A percentile compares a stretch with the other conserved stretches of the same genome.
Conservation (phyloP, 768 basidiomycete genomes). For the Leccinum imitatum region DNA sequence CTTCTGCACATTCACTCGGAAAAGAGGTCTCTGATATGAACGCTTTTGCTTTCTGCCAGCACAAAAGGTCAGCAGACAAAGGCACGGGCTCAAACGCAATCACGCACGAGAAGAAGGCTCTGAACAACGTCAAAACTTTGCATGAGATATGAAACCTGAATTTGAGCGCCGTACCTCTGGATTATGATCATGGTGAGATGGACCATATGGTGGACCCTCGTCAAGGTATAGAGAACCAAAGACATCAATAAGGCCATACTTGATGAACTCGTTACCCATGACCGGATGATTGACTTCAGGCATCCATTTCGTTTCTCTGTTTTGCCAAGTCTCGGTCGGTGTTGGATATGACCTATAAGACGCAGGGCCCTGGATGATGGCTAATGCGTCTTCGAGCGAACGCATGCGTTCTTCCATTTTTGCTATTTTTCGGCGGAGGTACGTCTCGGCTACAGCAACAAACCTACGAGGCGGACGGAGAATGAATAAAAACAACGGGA, state of each 20-base stretch:
- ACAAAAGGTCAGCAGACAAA: neutral
- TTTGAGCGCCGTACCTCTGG: slow-evolving; percentile 42
- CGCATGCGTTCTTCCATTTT: slow-evolving; percentile 52
- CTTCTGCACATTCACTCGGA: slow-evolving; percentile 26
- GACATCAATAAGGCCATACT: slow-evolving; percentile 32
- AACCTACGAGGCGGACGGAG: slow-evolving; percentile 34
- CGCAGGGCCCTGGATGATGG: slow-evolving; percentile 42
- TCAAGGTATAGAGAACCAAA: slow-evolving; percentile 49
- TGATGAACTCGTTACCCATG: slow-evolving; percentile 9
- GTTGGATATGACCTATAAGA: slow-evolving; percentile 44
- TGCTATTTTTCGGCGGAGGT: slow-evolving; percentile 46
- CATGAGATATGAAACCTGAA: slow-evolving; percentile 7
- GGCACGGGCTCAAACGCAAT: neutral
- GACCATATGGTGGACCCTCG: slow-evolving; percentile 21
- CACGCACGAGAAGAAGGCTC: slow-evolving; percentile 45
- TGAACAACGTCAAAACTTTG: slow-evolving; percentile 11
- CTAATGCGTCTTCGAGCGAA: slow-evolving; percentile 54
- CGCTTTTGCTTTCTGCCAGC: slow-evolving; percentile 13
- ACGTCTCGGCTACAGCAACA: slow-evolving; percentile 52
- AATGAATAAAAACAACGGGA: neutral
- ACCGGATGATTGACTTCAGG: slow-evolving; percentile 10
- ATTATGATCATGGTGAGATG: slow-evolving; percentile 43
- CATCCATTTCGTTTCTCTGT: slow-evolving; percentile 33
- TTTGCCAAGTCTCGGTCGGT: slow-evolving; percentile 25
- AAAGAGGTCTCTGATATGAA: slow-evolving; percentile 5